Conservation (phyloP, 202 grass and related monocot species). For the Saccharum hybrid region DNA sequence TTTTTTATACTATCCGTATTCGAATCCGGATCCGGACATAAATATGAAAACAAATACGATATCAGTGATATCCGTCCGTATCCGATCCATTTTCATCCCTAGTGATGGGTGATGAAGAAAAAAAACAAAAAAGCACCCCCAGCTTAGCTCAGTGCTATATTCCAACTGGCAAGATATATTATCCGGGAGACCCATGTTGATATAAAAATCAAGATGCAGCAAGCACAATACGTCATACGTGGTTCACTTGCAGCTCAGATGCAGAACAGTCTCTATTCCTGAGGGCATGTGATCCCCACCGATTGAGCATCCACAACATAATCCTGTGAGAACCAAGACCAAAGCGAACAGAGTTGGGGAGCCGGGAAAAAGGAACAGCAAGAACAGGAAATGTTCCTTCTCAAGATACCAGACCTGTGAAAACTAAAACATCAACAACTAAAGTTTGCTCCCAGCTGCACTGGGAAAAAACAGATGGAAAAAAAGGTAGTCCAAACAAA, state of each 20-base stretch:
- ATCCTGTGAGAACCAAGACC: constrained; percentile 6
- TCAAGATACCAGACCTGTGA: neutral
- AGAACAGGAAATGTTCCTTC: neutral
- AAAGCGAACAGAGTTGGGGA: neutral
- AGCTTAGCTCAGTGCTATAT: neutral
- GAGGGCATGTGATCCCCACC: neutral
- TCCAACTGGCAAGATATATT: neutral
- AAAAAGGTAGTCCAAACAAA: neutral
- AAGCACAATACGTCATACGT: neutral
- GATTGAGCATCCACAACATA: neutral
- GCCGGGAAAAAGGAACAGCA: neutral
- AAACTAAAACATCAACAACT: neutral
- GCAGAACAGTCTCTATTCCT: neutral
- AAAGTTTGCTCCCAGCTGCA: too few species aligned
- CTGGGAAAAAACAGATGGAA: neutral
- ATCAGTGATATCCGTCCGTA: too few species aligned
- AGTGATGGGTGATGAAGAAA: too few species aligned
- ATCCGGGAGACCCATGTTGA: neutral
- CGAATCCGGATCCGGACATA: too few species aligned
- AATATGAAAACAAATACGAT: too few species aligned
- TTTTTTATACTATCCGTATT: too few species aligned
- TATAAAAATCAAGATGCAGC: neutral
- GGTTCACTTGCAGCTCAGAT: neutral
- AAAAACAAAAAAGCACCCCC: neutral
- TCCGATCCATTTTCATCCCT: too few species aligned